Conservation (phyloP, 768 basidiomycete species). For the Lentinula boryana region DNA sequence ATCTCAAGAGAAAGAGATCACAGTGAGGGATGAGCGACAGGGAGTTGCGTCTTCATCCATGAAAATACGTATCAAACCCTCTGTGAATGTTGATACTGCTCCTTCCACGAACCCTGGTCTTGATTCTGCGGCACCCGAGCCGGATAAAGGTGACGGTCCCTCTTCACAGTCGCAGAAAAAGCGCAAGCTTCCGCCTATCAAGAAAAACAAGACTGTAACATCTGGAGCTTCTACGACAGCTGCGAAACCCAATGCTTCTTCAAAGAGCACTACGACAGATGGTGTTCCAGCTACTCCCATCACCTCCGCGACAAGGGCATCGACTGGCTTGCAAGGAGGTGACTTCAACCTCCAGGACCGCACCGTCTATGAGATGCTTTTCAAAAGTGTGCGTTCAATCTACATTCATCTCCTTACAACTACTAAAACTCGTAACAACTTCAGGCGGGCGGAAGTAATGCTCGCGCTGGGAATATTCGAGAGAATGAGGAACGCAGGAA, state of each 20-base stretch:
- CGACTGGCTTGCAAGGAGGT: conserved; percentile 37
- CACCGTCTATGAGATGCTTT: conserved; percentile 58
- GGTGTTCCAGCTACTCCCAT: conserved; percentile 13
- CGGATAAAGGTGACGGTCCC: conserved; percentile 13
- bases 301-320: conserved; percentile 23
- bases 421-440: neutral
- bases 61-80: conserved; percentile 1
- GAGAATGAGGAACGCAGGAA: conserved; percentile 59
- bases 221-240: conserved; percentile 17
- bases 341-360: conserved; percentile 63
- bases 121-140: conserved; percentile 7
- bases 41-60: conserved; percentile 2
- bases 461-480: conserved; percentile 39
- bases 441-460: conserved; percentile 37
- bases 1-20: conserved; percentile 26
- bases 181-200: conserved; percentile 62
- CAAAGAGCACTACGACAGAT: conserved; percentile 9
- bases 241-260: conserved; percentile 21
- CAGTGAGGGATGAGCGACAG: conserved; percentile 37
- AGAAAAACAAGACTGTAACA: conserved; percentile 48
- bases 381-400: conserved; percentile 40
- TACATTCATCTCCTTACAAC: neutral
- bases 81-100: neutral
- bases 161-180: conserved; percentile 29
- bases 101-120: neutral